A percentile compares a stretch with the other conserved stretches of the same genome.
These are phyloP conservation scores for Athelia sp. DNA, from an alignment of 1,284 basidiomycete species.

Conservation along the genomic window DNA sequence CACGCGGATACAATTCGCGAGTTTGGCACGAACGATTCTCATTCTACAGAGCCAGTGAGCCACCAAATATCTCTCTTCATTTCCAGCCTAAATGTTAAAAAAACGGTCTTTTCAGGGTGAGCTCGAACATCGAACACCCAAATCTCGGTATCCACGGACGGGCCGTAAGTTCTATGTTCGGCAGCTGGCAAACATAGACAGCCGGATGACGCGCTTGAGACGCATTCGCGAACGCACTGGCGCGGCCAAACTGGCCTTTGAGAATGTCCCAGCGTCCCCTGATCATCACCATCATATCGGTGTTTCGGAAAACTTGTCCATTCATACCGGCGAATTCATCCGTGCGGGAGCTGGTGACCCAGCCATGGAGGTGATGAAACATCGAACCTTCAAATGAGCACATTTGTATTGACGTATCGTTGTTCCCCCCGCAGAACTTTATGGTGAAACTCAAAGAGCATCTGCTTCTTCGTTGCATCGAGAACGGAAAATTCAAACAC, in stretches of 20 bases:
- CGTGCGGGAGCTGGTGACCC: constrained; percentile 8
- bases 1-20: constrained; percentile 21
- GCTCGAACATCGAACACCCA: constrained; percentile 24
- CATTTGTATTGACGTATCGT: neutral
- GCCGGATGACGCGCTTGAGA: constrained; percentile 4
- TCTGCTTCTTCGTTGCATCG: constrained; percentile 1
- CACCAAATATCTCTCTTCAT: constrained; percentile 1
- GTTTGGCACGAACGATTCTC: constrained; percentile 26
- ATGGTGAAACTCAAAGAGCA: constrained; percentile 5
- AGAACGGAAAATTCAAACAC: constrained; percentile 6
- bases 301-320: constrained; percentile 1
- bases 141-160: constrained; percentile 19
- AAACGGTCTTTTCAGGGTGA: no score
- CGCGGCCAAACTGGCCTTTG: neutral
- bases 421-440: constrained; percentile 11
- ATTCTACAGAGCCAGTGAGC: constrained; percentile 26
- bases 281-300: constrained; percentile 20
- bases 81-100: constrained; percentile 1
- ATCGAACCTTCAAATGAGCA: no score
- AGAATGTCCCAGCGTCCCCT: constrained; percentile 11
- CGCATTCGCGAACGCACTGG: constrained; percentile 1
- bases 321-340: neutral
- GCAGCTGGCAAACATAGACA: constrained; percentile 18
- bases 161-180: constrained; percentile 20
- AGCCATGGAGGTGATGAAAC: neutral